Conservation (phyloP, 1,139 yeast genomes). For the Geotrichum citri-aurantii region DNA sequence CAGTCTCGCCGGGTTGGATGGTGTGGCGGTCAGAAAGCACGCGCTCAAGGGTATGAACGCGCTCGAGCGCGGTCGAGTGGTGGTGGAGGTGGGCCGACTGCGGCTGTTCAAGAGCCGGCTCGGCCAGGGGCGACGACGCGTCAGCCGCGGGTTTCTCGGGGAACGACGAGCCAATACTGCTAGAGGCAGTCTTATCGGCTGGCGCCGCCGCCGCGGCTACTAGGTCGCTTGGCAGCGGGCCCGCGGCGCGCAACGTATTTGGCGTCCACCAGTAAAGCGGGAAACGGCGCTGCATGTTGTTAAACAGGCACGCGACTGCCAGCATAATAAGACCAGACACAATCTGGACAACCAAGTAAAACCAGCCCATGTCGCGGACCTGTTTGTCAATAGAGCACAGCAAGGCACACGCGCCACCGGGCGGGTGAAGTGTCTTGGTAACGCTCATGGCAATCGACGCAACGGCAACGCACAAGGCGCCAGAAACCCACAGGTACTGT, state of each 20-base stretch:
- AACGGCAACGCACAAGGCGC: conserved; percentile 55
- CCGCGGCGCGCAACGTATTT: conserved; percentile 20
- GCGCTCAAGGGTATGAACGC: not conserved
- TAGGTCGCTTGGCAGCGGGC: not conserved
- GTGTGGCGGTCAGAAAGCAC: conserved; percentile 14
- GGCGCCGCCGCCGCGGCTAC: not conserved
- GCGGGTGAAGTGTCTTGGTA: conserved; percentile 61
- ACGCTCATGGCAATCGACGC: conserved; percentile 55
- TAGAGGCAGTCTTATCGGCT: not conserved
- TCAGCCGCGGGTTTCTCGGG: not conserved
- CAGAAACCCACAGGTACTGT: conserved; percentile 53
- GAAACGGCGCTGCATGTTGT: conserved; percentile 51
- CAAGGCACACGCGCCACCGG: conserved; percentile 68
- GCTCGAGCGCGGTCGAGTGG: not conserved
- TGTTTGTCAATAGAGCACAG: conserved; percentile 49
- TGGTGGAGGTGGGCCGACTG: not conserved
- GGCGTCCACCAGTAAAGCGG: conserved; percentile 66
- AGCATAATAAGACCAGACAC: conserved; percentile 48
- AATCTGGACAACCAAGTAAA: conserved; percentile 56
- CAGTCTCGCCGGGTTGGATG: conserved; percentile 14
- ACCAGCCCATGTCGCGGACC: conserved; percentile 56
- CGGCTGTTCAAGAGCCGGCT: not conserved
- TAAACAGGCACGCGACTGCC: conserved; percentile 49
- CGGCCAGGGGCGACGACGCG: too few relatives aligned
- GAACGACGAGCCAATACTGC: not conserved